These are phyloP conservation scores for Hortiboletus flavorubellus DNA, from an alignment of 768 basidiomycete genomes.

Conservation along the genomic window DNA sequence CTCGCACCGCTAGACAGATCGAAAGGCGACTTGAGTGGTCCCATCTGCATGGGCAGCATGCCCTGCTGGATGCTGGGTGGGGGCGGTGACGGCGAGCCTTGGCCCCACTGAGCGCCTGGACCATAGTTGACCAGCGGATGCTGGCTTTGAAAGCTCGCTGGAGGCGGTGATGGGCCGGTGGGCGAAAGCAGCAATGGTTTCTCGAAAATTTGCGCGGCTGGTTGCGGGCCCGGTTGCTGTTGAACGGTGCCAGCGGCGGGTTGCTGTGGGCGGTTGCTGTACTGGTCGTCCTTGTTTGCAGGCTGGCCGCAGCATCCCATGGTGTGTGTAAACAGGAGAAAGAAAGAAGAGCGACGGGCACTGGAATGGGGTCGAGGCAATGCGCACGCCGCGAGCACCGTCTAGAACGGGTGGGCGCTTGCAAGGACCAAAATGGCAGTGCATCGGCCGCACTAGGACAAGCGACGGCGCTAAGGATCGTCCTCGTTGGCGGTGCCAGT, in stretches of 20 bases:
- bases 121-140: slow-evolving; percentile 25
- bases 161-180: slow-evolving; percentile 44
- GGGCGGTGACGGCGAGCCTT: slow-evolving; percentile 37
- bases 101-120: slow-evolving; percentile 20
- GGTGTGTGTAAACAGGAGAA: background rate
- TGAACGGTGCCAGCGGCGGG: slow-evolving; percentile 37
- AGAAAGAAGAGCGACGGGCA: background rate
- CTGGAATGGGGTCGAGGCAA: background rate
- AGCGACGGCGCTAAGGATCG: slow-evolving; percentile 1
- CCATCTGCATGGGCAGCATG: background rate
- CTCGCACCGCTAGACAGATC: background rate
- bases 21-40: background rate
- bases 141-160: slow-evolving; percentile 31
- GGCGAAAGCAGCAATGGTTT: slow-evolving; percentile 43
- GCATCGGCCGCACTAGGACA: slow-evolving; percentile 1
- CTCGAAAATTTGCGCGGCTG: slow-evolving; percentile 34
- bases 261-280: slow-evolving; percentile 32
- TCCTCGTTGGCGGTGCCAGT: background rate
- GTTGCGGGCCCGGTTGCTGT: slow-evolving; percentile 50
- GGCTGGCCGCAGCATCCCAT: slow-evolving; percentile 73
- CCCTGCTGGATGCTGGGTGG: slow-evolving; percentile 6
- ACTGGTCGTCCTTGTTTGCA: slow-evolving; percentile 28
- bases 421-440: slow-evolving; percentile 12
- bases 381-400: too few species aligned
- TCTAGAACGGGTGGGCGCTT: slow-evolving; percentile 7